Evolutionary conservation across 2,329 filamentous ascomycete species (phyloP).

Genomic region (Neurospora sp.): DNA sequence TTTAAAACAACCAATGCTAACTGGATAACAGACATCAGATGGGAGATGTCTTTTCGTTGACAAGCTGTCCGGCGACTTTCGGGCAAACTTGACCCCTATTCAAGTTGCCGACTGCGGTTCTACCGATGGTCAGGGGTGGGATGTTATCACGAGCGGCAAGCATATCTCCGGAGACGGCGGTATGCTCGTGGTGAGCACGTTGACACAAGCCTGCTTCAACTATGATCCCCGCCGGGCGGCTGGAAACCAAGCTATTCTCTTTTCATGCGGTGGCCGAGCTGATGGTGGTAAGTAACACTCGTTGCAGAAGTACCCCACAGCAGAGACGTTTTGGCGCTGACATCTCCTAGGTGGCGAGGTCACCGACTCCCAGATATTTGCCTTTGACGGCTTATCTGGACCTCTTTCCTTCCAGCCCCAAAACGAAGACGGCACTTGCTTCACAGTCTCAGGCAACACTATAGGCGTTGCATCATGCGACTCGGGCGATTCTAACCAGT

Average conservation of each 20-base stretch:
- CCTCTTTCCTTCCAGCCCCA: conserved; percentile 34
- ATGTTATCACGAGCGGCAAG: conserved; percentile 37
- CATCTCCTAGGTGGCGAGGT: conserved; percentile 30
- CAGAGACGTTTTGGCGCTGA: conserved; percentile 1
- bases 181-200: conserved; percentile 43
- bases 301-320: background rate
- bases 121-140: conserved; percentile 35
- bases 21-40: conserved; percentile 24
- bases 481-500: conserved; percentile 29
- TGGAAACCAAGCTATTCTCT: conserved; percentile 44
- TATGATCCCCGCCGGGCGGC: conserved; percentile 41
- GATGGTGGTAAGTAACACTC: conserved; percentile 31
- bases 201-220: conserved; percentile 49
- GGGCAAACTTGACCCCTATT: conserved; percentile 36
- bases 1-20: conserved; percentile 4
- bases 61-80: conserved; percentile 36
- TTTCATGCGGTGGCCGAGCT: conserved; percentile 48
- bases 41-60: conserved; percentile 37
- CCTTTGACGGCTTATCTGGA: conserved; percentile 31
- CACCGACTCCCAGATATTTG: conserved; percentile 42
- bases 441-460: conserved; percentile 32
- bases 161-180: conserved; percentile 38
- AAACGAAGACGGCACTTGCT: conserved; percentile 36
- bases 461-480: conserved; percentile 35
- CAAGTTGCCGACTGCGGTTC: conserved; percentile 33